Evolutionary conservation across 495 filamentous ascomycete genomes (phyloP).

Genomic region (Amphirosellinia nigrospora): DNA sequence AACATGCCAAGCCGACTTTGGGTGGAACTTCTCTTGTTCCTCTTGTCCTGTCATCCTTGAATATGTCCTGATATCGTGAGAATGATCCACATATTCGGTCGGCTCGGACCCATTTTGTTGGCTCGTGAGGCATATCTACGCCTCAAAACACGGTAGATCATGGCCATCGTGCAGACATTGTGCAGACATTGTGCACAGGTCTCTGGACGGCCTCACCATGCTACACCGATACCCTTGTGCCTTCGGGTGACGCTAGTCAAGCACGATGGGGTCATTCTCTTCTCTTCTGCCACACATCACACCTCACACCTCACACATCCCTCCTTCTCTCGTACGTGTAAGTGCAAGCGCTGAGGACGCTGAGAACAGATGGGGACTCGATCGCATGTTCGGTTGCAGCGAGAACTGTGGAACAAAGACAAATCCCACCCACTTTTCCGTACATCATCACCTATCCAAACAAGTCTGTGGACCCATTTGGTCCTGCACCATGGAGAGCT

Average conservation of each 20-base stretch:
- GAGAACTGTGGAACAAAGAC: slow-evolving; percentile 8
- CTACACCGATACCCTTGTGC: neutral
- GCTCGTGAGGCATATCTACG: slow-evolving; percentile 3
- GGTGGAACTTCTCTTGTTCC: neutral
- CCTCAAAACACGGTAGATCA: neutral
- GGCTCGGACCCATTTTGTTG: slow-evolving; percentile 4
- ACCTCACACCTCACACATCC: no score
- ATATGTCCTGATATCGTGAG: neutral
- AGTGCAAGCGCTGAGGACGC: no score
- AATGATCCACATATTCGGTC: neutral
- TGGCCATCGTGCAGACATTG: neutral
- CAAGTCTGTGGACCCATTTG: neutral
- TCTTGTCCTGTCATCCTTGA: neutral
- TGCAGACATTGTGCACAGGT: neutral
- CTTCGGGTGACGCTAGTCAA: neutral
- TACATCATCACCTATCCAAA: neutral
- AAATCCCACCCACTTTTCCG: slow-evolving; percentile 16
- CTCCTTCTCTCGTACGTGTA: neutral
- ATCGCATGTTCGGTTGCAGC: neutral
- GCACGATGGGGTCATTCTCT: neutral
- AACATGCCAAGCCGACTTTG: neutral
- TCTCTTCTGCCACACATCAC: neutral
- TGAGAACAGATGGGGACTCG: neutral
- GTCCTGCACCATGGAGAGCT: slow-evolving; percentile 14
- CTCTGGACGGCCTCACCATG: neutral